Conservation (phyloP, 177 flowering plant genomes). For the Tripterygium wilfordii region DNA sequence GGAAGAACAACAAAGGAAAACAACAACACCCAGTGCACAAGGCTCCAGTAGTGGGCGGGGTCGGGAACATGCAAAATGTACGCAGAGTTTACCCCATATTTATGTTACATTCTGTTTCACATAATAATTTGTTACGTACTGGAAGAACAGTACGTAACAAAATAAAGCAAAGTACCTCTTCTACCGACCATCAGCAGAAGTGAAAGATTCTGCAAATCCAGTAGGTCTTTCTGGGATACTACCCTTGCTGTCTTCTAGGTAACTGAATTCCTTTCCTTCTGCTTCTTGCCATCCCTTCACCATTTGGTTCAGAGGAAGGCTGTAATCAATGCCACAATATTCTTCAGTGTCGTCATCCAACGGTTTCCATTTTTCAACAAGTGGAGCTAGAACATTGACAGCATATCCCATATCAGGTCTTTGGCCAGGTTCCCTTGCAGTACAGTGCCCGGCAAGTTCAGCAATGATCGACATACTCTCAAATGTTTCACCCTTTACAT, state of each 20-base stretch:
- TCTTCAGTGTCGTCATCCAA: slow-evolving; percentile 57
- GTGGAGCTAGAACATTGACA: slow-evolving; percentile 73
- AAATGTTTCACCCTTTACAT: slow-evolving; percentile 46
- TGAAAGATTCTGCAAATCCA: slow-evolving; percentile 81
- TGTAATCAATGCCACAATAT: slow-evolving; percentile 61
- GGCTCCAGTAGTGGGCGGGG: too few species aligned
- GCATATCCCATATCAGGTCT: slow-evolving; percentile 97
- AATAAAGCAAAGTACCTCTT: slow-evolving; percentile 7
- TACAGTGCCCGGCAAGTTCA: slow-evolving; percentile 94
- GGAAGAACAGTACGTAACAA: too few species aligned
- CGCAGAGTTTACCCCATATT: too few species aligned
- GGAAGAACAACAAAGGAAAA: background rate
- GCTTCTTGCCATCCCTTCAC: slow-evolving; percentile 69
- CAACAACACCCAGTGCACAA: too few species aligned
- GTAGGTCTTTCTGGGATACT: slow-evolving; percentile 81
- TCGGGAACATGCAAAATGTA: too few species aligned
- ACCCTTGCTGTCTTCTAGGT: slow-evolving; percentile 62
- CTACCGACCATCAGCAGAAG: slow-evolving; percentile 78
- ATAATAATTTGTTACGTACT: too few species aligned
- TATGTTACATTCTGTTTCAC: too few species aligned
- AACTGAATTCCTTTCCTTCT: slow-evolving; percentile 50
- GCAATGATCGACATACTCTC: slow-evolving; percentile 64
- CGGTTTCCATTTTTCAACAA: slow-evolving; percentile 95
- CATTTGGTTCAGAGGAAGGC: slow-evolving; percentile 66
- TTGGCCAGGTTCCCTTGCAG: slow-evolving; percentile 81